Percentiles rank a stretch among this genome's conserved stretches.
These are phyloP conservation scores for Coemansia sp. DNA, from an alignment of 192 early-diverging fungal genomes.

Conservation along the genomic window DNA sequence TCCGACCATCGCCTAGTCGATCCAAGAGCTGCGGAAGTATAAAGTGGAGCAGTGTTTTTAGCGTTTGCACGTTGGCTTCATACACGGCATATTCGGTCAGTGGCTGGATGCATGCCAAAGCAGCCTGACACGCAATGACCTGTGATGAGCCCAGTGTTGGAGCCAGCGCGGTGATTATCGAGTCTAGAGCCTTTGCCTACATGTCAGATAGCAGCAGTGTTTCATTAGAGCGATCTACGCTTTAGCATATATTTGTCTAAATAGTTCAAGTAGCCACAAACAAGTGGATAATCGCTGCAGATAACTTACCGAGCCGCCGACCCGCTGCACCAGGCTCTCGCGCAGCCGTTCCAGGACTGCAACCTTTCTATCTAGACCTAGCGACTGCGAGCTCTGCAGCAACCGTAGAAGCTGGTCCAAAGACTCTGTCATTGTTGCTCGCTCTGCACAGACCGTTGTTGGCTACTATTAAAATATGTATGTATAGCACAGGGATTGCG, in stretches of 20 bases:
- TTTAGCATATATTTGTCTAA: background rate
- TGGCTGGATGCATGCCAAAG: slow-evolving; percentile 37
- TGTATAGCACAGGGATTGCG: background rate
- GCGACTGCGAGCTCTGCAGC: slow-evolving; percentile 33
- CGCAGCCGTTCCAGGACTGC: slow-evolving; percentile 28
- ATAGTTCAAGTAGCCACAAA: background rate
- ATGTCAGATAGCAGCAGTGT: background rate
- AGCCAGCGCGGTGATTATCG: slow-evolving; percentile 35
- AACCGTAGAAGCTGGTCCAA: slow-evolving; percentile 38
- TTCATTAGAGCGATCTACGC: background rate
- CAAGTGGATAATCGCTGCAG: slow-evolving; percentile 1
- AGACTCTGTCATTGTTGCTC: slow-evolving; percentile 36
- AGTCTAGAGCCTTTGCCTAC: slow-evolving; percentile 48
- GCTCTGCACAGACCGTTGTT: background rate
- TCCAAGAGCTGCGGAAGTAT: slow-evolving; percentile 45
- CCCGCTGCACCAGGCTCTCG: slow-evolving; percentile 20
- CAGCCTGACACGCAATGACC: slow-evolving; percentile 52
- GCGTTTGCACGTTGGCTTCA: slow-evolving; percentile 15
- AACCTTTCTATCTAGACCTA: slow-evolving; percentile 31
- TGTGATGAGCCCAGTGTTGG: slow-evolving; percentile 47
- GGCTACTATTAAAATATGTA: background rate
- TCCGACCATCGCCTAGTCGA: slow-evolving; percentile 47
- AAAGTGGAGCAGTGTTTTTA: slow-evolving; percentile 42
- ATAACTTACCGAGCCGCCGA: slow-evolving; percentile 39
- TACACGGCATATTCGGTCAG: slow-evolving; percentile 26